phyloP scores from a whole-genome alignment of 2,329 filamentous ascomycete genomes.

The Dactylellina leptospora region DNA sequence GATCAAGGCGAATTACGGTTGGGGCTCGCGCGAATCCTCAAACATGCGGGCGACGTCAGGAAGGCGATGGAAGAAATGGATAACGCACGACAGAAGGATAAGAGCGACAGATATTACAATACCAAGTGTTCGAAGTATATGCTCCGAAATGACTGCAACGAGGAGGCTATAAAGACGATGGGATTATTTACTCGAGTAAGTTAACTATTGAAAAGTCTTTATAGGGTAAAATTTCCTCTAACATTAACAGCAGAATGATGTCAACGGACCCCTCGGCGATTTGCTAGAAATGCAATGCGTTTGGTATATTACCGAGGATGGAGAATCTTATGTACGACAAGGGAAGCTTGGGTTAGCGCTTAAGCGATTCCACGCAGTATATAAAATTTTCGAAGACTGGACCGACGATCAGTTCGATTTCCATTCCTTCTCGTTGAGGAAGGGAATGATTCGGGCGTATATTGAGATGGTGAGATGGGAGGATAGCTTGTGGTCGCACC shows the following conservation, averaged over 20 bases:
- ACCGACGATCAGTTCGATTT: conserved; percentile 99
- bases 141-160: conserved; percentile 88
- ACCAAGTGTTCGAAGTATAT: conserved; percentile 98
- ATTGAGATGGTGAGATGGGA: conserved; percentile 98
- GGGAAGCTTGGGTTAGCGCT: conserved; percentile 84
- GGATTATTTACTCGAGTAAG: conserved; percentile 86
- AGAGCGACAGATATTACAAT: conserved; percentile 96
- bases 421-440: conserved; percentile 95
- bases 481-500: conserved; percentile 87
- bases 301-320: conserved; percentile 96
- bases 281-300: conserved; percentile 98
- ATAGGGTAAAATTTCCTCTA: not conserved
- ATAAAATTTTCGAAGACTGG: conserved; percentile 96
- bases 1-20: conserved; percentile 76
- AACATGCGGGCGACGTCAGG: conserved; percentile 81
- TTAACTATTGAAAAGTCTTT: not conserved
- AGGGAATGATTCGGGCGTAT: conserved; percentile 94
- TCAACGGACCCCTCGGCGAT: conserved; percentile 82
- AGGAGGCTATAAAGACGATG: conserved; percentile 85
- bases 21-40: conserved; percentile 93
- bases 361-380: conserved; percentile 88
- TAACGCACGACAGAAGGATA: conserved; percentile 81
- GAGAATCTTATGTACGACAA: conserved; percentile 83
- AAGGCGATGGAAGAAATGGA: conserved; percentile 91
- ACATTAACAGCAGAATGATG: conserved; percentile 66